phyloP scores from a whole-genome alignment of 2,329 filamentous ascomycete genomes.

The Fusarium nematophilum region DNA sequence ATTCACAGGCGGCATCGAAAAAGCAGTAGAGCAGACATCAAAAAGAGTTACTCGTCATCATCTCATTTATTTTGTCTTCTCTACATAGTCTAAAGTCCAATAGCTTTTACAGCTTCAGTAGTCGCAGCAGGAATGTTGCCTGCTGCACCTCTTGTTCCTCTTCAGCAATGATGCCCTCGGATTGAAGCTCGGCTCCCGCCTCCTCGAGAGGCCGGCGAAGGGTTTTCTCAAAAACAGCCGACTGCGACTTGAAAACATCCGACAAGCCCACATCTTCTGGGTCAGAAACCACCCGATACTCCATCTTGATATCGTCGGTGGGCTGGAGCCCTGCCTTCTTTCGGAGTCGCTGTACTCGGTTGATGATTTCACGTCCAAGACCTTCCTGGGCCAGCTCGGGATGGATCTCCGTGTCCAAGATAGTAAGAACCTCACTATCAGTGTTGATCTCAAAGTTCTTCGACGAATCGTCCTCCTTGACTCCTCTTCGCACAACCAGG shows the following conservation, averaged over 20 bases:
- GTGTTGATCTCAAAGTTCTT: conserved; percentile 87
- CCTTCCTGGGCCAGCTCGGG: conserved; percentile 90
- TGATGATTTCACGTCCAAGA: conserved; percentile 90
- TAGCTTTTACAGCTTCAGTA: conserved; percentile 74
- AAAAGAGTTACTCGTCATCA: conserved; percentile 19
- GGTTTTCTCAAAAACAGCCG: conserved; percentile 77
- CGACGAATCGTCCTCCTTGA: conserved; percentile 77
- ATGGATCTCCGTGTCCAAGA: conserved; percentile 86
- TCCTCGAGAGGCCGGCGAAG: conserved; percentile 79
- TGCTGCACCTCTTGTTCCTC: conserved; percentile 90
- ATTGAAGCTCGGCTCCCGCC: conserved; percentile 37
- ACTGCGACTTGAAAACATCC: conserved; percentile 75
- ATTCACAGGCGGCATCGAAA: conserved; percentile 40
- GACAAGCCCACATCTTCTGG: conserved; percentile 80
- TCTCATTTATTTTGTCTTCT: conserved; percentile 22
- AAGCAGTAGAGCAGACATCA: conserved; percentile 37
- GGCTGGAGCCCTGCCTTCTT: conserved; percentile 93
- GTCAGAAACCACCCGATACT: conserved; percentile 84
- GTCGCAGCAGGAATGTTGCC: conserved; percentile 80
- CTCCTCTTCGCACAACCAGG: conserved; percentile 78
- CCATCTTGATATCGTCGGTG: conserved; percentile 96
- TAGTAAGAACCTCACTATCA: conserved; percentile 88
- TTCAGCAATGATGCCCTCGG: conserved; percentile 71
- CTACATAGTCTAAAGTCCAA: conserved; percentile 6
- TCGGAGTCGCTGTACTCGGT: conserved; percentile 89